phyloP scores from a whole-genome alignment of 345 rosid genomes.

The Linum usitatissimum region DNA sequence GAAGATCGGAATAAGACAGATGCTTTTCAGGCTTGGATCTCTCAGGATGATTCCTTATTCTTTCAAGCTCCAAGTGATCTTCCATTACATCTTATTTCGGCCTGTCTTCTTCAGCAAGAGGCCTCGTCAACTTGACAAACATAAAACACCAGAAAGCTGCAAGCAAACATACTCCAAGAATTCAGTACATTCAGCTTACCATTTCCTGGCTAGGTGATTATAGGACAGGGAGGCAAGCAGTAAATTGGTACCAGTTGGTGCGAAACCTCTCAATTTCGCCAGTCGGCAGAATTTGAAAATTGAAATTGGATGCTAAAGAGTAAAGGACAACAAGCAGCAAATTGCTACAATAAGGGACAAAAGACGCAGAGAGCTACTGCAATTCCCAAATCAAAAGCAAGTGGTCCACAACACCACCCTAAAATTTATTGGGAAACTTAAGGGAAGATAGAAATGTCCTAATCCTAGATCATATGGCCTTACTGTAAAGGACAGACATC shows the following conservation, averaged over 20 bases:
- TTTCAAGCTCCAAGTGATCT: not conserved
- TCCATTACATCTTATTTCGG: not conserved
- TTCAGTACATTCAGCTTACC: not conserved
- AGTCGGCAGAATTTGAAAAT: not conserved
- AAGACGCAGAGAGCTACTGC: not conserved
- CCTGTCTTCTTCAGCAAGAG: not conserved
- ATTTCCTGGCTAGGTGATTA: not conserved
- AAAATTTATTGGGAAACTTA: not conserved
- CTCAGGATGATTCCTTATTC: not conserved
- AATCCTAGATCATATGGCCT: constrained; percentile 7
- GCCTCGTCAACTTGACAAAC: not conserved
- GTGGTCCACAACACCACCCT: constrained; percentile 13
- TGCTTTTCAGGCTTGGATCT: not conserved
- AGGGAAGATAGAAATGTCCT: constrained; percentile 9
- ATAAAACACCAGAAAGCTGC: not conserved
- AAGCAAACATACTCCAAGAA: not conserved
- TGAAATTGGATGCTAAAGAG: constrained; percentile 11
- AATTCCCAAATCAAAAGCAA: not conserved
- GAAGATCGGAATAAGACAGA: not conserved
- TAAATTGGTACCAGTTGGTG: too few species aligned
- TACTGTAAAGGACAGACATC: constrained; percentile 10
- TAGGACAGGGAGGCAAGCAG: too few species aligned
- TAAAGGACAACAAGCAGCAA: constrained; percentile 7
- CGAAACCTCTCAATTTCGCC: too few species aligned
- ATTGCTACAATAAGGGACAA: not conserved